These are phyloP conservation scores for Cladosporium sp. DNA, from an alignment of 2,329 filamentous ascomycete genomes.

Conservation along the genomic window DNA sequence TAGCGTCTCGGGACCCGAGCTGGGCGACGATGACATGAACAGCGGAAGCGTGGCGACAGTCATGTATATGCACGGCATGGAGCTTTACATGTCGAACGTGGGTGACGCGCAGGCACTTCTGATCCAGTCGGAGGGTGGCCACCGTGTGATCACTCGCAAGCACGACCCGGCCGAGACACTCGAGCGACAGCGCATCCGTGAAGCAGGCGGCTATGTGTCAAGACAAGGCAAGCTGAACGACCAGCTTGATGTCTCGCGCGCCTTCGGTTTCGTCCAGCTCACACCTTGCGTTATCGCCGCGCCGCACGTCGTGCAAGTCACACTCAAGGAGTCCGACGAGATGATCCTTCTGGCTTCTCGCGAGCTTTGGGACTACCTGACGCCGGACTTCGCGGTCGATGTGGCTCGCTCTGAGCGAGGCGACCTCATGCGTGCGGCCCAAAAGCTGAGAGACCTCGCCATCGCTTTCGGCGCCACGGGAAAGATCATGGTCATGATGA, in stretches of 20 bases:
- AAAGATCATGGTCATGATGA: constrained; percentile 99
- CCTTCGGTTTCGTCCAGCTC: constrained; percentile 89
- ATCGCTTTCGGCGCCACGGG: constrained; percentile 90
- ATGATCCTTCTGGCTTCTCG: constrained; percentile 86
- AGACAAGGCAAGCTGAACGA: constrained; percentile 93
- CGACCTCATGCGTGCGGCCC: constrained; percentile 90
- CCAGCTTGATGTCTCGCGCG: constrained; percentile 79
- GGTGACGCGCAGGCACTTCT: constrained; percentile 94
- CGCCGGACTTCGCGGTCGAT: constrained; percentile 84
- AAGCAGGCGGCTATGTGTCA: constrained; percentile 92
- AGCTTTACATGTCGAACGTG: constrained; percentile 90
- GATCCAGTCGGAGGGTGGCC: constrained; percentile 78
- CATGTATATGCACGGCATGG: constrained; percentile 79
- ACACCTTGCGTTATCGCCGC: constrained; percentile 91
- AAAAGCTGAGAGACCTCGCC: constrained; percentile 88
- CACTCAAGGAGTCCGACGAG: constrained; percentile 81
- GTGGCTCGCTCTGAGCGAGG: constrained; percentile 78
- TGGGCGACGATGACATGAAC: constrained; percentile 82
- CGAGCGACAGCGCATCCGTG: constrained; percentile 83
- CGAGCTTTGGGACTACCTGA: constrained; percentile 92
- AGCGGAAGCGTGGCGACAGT: constrained; percentile 91
- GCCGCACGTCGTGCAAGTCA: constrained; percentile 72
- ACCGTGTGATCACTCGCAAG: constrained; percentile 79
- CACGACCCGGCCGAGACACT: constrained; percentile 84
- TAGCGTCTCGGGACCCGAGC: constrained; percentile 64